Percentiles rank a stretch among this genome's conserved stretches.
Conservation (phyloP, 495 filamentous ascomycete species). For the Podospora anserina region DNA sequence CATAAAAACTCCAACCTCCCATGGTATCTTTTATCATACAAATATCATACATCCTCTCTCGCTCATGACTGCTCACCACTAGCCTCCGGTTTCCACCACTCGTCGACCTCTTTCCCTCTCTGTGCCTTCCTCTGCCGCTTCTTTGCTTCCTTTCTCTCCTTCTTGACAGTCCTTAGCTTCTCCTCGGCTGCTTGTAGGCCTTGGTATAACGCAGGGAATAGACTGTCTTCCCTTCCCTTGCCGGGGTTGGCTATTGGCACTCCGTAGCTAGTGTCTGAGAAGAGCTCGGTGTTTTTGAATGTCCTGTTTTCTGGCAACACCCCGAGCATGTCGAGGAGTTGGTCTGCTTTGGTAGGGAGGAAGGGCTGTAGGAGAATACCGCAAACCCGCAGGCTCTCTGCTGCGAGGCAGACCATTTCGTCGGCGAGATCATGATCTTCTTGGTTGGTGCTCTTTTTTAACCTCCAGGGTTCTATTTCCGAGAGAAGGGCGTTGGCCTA, state of each 20-base stretch:
- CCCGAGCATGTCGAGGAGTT: slow-evolving; percentile 73
- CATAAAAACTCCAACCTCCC: no score
- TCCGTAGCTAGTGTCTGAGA: slow-evolving; percentile 69
- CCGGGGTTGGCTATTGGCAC: slow-evolving; percentile 44
- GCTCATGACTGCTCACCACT: neutral
- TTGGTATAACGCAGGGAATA: slow-evolving; percentile 37
- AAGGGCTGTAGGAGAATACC: slow-evolving; percentile 88
- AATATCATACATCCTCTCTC: neutral
- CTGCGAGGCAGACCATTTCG: slow-evolving; percentile 61
- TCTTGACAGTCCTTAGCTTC: neutral
- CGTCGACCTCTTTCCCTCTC: neutral
- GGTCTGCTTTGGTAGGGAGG: slow-evolving; percentile 74
- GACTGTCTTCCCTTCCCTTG: slow-evolving; percentile 26
- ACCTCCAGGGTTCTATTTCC: slow-evolving; percentile 36
- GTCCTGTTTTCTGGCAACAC: slow-evolving; percentile 60
- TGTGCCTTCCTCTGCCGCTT: neutral
- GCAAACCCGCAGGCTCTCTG: slow-evolving; percentile 74
- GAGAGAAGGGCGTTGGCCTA: slow-evolving; percentile 71
- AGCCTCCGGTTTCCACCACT: neutral
- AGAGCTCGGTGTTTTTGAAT: slow-evolving; percentile 54
- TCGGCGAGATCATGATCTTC: slow-evolving; percentile 19
- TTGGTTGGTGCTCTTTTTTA: slow-evolving; percentile 19
- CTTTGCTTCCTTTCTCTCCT: neutral
- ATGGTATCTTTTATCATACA: neutral
- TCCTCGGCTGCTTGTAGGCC: neutral